phyloP scores from a whole-genome alignment of 2,329 filamentous ascomycete species.

The Ceratocystis destructans region DNA sequence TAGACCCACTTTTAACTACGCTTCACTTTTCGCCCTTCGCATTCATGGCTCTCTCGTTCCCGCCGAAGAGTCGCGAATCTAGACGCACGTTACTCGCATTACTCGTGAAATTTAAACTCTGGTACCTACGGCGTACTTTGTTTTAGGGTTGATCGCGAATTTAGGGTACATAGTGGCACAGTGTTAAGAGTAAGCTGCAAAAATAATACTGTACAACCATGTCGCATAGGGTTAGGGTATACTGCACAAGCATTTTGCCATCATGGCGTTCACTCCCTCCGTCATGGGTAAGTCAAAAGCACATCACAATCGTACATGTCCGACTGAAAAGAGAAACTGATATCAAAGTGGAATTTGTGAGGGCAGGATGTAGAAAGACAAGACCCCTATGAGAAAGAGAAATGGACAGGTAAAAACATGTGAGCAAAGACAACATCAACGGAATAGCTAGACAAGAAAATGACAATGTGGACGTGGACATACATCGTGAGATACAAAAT shows the following conservation, averaged over 20 bases:
- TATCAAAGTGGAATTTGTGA: not conserved
- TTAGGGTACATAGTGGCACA: not conserved
- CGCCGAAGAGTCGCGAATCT: not conserved
- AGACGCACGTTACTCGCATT: no score
- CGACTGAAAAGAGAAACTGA: not conserved
- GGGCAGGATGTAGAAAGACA: not conserved
- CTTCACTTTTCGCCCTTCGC: not conserved
- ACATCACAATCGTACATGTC: not conserved
- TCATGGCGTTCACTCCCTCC: no score
- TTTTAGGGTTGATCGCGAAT: not conserved
- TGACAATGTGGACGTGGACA: not conserved
- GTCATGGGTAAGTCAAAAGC: no score
- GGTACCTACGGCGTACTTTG: not conserved
- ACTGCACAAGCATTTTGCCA: no score
- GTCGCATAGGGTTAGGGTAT: not conserved
- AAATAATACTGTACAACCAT: not conserved
- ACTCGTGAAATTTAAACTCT: no score
- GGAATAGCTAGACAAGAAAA: not conserved
- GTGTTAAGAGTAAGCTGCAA: not conserved
- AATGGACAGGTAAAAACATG: not conserved
- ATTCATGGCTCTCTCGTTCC: not conserved
- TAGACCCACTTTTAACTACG: conserved; percentile 1
- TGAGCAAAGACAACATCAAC: not conserved
- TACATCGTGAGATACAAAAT: not conserved
- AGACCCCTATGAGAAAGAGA: not conserved